Evolutionary conservation across 305 asterid species (phyloP).

Genomic region (Caryopteris hybrid): DNA sequence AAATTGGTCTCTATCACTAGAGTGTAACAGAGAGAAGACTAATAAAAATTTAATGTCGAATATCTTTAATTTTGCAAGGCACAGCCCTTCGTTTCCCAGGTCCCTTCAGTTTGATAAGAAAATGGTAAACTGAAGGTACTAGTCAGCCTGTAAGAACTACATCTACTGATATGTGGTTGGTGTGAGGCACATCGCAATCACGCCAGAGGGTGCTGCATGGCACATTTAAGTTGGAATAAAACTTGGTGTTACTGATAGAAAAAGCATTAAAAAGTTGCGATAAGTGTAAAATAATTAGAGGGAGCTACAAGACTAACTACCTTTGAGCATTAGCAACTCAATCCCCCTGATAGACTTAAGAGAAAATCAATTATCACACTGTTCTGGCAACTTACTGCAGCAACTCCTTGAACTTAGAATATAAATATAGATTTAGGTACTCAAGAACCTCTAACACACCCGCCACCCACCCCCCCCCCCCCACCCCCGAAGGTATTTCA

Average conservation of each 20-base stretch:
- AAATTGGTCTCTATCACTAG: not conserved
- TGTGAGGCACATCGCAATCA: not conserved
- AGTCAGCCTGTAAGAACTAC: not conserved
- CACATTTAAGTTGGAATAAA: not conserved
- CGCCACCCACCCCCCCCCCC: too few relatives aligned
- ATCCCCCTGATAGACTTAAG: not conserved
- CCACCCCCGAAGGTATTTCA: not conserved
- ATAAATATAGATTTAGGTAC: not conserved
- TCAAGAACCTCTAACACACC: too few relatives aligned
- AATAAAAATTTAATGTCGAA: not conserved
- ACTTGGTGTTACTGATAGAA: not conserved
- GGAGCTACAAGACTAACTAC: not conserved
- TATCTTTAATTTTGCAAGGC: not conserved
- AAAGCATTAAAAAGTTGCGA: not conserved
- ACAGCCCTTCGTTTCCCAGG: not conserved
- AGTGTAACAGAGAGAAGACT: not conserved
- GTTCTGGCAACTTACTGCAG: not conserved
- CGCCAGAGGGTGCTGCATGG: not conserved
- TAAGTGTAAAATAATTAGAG: not conserved
- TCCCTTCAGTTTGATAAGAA: not conserved
- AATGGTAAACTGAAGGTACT: not conserved
- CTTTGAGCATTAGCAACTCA: not conserved
- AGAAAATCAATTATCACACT: not conserved
- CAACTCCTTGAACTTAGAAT: not conserved
- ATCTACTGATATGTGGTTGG: not conserved